These are phyloP conservation scores for Terana coerulea DNA, from an alignment of 768 basidiomycete species.

Conservation along the genomic window DNA sequence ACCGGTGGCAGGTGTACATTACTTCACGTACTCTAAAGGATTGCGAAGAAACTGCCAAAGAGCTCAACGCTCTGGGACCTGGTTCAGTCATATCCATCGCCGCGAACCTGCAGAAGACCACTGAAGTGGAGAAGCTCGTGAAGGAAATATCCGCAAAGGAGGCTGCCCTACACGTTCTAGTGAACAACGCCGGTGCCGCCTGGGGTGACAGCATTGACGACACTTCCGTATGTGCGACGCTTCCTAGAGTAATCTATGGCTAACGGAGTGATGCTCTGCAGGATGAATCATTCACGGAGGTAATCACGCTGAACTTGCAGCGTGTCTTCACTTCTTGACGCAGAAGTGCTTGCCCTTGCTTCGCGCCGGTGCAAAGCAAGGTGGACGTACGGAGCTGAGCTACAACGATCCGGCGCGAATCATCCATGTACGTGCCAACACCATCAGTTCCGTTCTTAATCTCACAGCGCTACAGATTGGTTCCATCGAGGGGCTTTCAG, in stretches of 20 bases:
- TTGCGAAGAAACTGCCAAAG: constrained; percentile 46
- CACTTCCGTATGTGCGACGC: constrained; percentile 34
- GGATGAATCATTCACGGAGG: constrained; percentile 57
- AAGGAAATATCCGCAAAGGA: constrained; percentile 49
- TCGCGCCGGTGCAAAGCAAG: constrained; percentile 38
- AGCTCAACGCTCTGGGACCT: constrained; percentile 49
- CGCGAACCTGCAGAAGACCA: constrained; percentile 49
- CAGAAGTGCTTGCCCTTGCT: constrained; percentile 59
- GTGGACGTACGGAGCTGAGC: constrained; percentile 32
- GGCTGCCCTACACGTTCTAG: constrained; percentile 49
- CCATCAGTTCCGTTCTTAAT: neutral
- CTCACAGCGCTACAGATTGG: constrained; percentile 42
- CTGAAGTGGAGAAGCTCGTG: constrained; percentile 51
- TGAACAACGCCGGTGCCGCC: constrained; percentile 64
- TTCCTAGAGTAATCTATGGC: neutral
- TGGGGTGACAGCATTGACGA: constrained; percentile 48
- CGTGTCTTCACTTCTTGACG: constrained; percentile 60
- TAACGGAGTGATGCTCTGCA: constrained; percentile 16
- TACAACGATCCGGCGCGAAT: constrained; percentile 51
- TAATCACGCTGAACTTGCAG: constrained; percentile 59
- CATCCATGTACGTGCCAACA: constrained; percentile 46
- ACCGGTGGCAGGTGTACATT: constrained; percentile 49
- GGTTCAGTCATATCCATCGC: constrained; percentile 52
- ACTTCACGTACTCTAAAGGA: constrained; percentile 52
- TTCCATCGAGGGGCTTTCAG: constrained; percentile 52